These are phyloP conservation scores for Miscanthus sacchariflorus DNA, from an alignment of 202 grass and related monocot genomes.

Conservation along the genomic window DNA sequence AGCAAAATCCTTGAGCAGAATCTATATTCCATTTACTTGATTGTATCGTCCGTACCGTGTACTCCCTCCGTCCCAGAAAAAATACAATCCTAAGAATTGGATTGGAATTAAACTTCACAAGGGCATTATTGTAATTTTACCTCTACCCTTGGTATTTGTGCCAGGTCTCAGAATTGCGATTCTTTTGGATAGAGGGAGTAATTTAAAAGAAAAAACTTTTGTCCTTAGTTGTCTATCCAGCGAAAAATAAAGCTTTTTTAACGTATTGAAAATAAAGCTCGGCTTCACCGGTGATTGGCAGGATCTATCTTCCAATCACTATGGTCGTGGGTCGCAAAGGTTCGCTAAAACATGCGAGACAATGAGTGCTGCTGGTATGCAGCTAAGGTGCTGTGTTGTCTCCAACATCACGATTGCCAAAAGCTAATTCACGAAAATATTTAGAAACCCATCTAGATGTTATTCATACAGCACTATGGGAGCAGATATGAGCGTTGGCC, in stretches of 20 bases:
- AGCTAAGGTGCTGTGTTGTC: slow-evolving; percentile 1
- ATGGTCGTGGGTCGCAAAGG: background rate
- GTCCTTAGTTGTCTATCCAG: background rate
- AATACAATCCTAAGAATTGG: no score
- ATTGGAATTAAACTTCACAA: no score
- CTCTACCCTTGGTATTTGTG: no score
- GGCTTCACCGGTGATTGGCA: background rate
- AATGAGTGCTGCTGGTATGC: background rate
- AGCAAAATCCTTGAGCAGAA: no score
- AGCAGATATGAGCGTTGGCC: background rate
- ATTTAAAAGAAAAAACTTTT: background rate
- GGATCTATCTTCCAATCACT: background rate
- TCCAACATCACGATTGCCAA: background rate
- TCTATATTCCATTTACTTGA: no score
- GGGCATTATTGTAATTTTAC: no score
- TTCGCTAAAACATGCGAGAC: background rate
- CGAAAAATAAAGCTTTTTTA: background rate
- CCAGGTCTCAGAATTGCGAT: no score
- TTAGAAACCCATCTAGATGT: slow-evolving; percentile 35
- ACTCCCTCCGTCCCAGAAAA: no score
- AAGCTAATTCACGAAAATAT: background rate
- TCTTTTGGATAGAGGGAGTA: no score
- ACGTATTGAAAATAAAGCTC: background rate
- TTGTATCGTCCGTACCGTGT: no score
- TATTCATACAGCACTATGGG: slow-evolving; percentile 37